Evolutionary conservation across 805 yeast genomes (phyloP), one percentile per base, ranked within the genome.

Genomic region (Starmerella potacharoeniae): DNA sequence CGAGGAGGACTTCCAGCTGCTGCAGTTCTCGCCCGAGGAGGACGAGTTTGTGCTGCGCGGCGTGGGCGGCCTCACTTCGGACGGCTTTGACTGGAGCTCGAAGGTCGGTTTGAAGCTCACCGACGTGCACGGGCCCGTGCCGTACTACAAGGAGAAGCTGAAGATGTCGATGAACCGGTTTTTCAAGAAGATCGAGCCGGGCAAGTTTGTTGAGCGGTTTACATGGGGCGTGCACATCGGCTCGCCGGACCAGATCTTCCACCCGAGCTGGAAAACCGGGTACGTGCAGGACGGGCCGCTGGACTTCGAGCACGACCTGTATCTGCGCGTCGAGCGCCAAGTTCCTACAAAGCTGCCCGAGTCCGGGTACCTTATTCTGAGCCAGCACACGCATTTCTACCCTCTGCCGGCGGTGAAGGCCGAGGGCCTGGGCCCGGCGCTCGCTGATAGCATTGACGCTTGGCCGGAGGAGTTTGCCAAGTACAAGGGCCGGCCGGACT

Each of bases 71-170:
- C 80, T 81, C 8, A 82, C 82, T 60, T 87, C 91, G 1, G 80
- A 84, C 2, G 91, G 91, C 2, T 85, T 85, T 66, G 80, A 80
- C 63, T 90, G 91, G 5, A 66, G 74, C 5, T 68, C 65, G 9
- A 76, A 79, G 60, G 73, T 78, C 56, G 70, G 80, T 64, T 67
- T 72, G 60, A 81, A 84, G 4, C 68, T 85, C 44, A 77, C 85
- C 0, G 70, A 66, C 48, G 78, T 85, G 55, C 95, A 85, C 64
- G 75, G 69, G 2, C 90, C 90, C 0, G 93, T 85, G 2, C 95
- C 93, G 0, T 78, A 77, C 56, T 85, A 85, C 62, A 66, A 71
- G 49, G 68, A 75, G 22, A 77, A 80, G 59, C 70, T 85, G 49
- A 75, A 78, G 65, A 62, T 73, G 10, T 77, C 86, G 14, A 85